phyloP scores from a whole-genome alignment of 1,139 yeast species.

The Candida sojae region DNA sequence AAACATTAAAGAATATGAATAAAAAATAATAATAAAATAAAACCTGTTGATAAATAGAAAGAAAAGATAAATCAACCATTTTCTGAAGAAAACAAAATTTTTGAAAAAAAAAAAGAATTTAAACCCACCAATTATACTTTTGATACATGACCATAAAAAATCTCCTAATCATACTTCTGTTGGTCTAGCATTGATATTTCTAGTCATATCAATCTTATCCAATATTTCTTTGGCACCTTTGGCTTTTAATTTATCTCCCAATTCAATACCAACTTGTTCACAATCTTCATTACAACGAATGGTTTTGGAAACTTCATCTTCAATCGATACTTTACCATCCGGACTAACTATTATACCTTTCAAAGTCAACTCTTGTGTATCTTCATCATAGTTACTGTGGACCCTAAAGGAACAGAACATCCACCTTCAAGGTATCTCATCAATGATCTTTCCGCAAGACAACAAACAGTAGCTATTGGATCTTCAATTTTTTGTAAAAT shows the following conservation, averaged over 20 bases:
- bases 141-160: too few relatives aligned
- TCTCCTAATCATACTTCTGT: constrained; percentile 12
- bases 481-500: constrained; percentile 69
- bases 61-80: not conserved
- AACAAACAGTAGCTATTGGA: constrained; percentile 66
- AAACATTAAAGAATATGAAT: not conserved
- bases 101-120: too few relatives aligned
- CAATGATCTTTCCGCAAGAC: constrained; percentile 87
- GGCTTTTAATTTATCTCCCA: constrained; percentile 68
- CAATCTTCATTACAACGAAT: constrained; percentile 59
- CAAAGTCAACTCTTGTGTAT: constrained; percentile 46
- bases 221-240: constrained; percentile 84
- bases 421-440: constrained; percentile 95
- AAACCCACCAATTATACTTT: too few relatives aligned
- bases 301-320: constrained; percentile 44
- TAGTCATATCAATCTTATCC: constrained; percentile 62
- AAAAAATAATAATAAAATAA: not conserved
- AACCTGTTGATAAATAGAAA: not conserved
- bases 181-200: constrained; percentile 18
- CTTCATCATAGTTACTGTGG: constrained; percentile 54
- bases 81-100: not conserved
- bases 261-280: constrained; percentile 62
- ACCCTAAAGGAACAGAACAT: constrained; percentile 98
- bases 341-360: constrained; percentile 82
- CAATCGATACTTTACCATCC: constrained; percentile 74